These are phyloP conservation scores for Chlorencoelia australis DNA, from an alignment of 2,329 filamentous ascomycete genomes.

Conservation along the genomic window DNA sequence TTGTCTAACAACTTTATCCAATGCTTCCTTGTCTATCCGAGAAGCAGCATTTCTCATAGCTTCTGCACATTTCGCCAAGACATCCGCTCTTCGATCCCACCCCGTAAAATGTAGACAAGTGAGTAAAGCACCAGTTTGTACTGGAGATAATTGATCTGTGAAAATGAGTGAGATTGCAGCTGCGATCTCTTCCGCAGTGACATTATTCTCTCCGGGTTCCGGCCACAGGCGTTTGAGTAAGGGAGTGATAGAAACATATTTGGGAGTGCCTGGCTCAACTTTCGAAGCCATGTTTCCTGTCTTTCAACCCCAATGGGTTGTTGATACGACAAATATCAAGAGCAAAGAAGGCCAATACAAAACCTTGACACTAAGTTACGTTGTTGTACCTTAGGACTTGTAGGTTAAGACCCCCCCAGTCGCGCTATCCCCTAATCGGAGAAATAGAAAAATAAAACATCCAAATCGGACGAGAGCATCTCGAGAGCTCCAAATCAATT, in stretches of 20 bases:
- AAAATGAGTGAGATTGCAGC: conserved; percentile 87
- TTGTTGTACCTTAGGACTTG: no score
- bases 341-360: no score
- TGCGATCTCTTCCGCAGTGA: conserved; percentile 74
- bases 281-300: conserved; percentile 13
- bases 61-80: conserved; percentile 74
- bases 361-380: no score
- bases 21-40: conserved; percentile 52
- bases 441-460: no score
- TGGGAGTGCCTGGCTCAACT: conserved; percentile 16
- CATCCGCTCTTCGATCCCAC: conserved; percentile 72
- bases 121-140: conserved; percentile 77
- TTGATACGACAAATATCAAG: no score
- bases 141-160: conserved; percentile 76
- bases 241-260: conserved; percentile 46
- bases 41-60: conserved; percentile 77
- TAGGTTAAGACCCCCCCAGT: no score
- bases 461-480: no score
- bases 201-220: conserved; percentile 34
- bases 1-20: conserved; percentile 50
- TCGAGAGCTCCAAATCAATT: no score
- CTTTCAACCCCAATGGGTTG: no score
- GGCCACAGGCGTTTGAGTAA: conserved; percentile 66
- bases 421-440: no score
- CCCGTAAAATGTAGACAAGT: conserved; percentile 89